Conservation (phyloP, 2,329 filamentous ascomycete genomes). For the Microsporum canis region DNA sequence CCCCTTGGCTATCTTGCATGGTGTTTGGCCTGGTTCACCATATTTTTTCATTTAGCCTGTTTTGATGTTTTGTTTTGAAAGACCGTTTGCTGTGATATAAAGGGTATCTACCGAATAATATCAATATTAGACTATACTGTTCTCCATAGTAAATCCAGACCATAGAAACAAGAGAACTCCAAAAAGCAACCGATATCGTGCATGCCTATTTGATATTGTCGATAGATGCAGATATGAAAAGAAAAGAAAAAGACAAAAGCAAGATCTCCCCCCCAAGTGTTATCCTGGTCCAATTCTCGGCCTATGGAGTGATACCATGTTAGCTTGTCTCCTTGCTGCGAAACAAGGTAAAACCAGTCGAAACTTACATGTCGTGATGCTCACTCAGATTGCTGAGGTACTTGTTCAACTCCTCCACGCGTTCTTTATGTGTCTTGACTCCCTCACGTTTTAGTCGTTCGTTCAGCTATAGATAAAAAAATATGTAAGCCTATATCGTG, state of each 20-base stretch:
- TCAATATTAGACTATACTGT: background rate
- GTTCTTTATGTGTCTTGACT: constrained; percentile 91
- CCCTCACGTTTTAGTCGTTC: constrained; percentile 73
- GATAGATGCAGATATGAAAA: background rate
- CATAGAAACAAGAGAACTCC: background rate
- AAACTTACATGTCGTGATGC: constrained; percentile 80
- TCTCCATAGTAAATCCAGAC: background rate
- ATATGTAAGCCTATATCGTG: background rate
- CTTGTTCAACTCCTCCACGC: constrained; percentile 88
- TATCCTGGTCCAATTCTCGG: constrained; percentile 27
- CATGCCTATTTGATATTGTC: background rate
- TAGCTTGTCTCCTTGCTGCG: constrained; percentile 11
- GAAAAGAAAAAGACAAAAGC: background rate
- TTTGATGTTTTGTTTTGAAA: background rate
- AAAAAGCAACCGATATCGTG: background rate
- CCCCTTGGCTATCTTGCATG: background rate
- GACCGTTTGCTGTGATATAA: background rate
- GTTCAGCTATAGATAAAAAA: constrained; percentile 50
- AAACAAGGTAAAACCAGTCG: background rate
- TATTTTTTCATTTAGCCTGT: background rate
- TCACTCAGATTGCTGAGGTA: constrained; percentile 87
- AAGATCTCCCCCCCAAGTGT: background rate
- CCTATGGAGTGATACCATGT: constrained; percentile 17
- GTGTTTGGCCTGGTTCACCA: background rate
- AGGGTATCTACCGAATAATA: constrained; percentile 3